A percentile compares a stretch with the other conserved stretches of the same genome.
These are phyloP conservation scores for Penstemon eatonii DNA, from an alignment of 257 asterid species.

Conservation along the genomic window DNA sequence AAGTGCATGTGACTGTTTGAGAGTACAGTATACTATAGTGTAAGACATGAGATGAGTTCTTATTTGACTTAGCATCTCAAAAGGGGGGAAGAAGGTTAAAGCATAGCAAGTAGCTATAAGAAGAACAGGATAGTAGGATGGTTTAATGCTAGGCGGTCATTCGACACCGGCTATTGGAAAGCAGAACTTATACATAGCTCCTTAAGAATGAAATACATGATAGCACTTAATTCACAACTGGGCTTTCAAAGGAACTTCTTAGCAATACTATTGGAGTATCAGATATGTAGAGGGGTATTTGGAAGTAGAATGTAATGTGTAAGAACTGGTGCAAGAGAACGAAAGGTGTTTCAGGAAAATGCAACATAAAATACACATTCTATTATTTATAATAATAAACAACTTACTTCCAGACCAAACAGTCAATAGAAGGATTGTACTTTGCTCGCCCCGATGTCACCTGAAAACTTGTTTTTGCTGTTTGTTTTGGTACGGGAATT, in stretches of 20 bases:
- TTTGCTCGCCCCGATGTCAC: constrained; percentile 98
- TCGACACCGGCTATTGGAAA: neutral
- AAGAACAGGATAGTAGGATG: neutral
- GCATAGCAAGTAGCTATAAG: neutral
- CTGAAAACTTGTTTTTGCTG: constrained; percentile 97
- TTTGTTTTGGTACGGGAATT: constrained; percentile 99
- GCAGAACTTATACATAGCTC: neutral
- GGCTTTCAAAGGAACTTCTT: no score
- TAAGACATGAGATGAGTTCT: neutral
- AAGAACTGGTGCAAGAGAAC: constrained; percentile 21
- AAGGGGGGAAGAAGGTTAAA: neutral
- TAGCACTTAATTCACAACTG: no score
- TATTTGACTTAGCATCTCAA: neutral
- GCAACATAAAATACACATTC: constrained; percentile 1
- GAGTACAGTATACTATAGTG: neutral
- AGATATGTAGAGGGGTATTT: neutral
- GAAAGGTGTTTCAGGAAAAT: neutral
- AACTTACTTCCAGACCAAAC: constrained; percentile 99
- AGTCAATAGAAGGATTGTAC: constrained; percentile 91
- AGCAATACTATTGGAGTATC: no score
- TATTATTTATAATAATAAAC: neutral
- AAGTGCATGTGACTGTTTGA: neutral
- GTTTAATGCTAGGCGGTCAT: neutral
- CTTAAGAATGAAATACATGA: neutral
- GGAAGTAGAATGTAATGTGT: neutral